Base-by-base conservation (phyloP, 208 protist genomes). In the Herpetomonas tarakana region DNA sequence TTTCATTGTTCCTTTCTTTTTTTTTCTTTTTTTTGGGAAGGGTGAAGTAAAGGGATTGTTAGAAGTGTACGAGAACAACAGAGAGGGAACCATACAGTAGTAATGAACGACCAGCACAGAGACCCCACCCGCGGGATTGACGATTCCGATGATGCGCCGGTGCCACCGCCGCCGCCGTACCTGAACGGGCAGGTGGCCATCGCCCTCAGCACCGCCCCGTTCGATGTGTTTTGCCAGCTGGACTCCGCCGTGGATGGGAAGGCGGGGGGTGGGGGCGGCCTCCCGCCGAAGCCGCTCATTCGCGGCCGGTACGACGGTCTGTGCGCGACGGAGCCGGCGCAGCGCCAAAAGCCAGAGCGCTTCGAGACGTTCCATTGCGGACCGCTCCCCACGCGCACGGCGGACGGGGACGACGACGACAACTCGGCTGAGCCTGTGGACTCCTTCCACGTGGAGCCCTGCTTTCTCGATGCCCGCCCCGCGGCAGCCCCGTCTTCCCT, bases 281-380 rank as follows among this genome's bases (percentile, higher is more conserved):
- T 46, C 47, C 63, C 39, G 25, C 64, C 46, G 12, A 59, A 63
- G 57, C 52, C 61, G 30, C 64, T 78, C 38, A 61, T 73, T 21
- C 79, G 83, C 22, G 83, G 83, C 21, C 62, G 62, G 45, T 74
- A 82, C 50, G 54, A 54, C 31, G 80, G 74, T 27, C 76, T 91
- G 12, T 87, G 77, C 49, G 80, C 78, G 38, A 71, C 76, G n/a
- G 75, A 84, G 45, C 64, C 72, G 4, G 45, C 62, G 27, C 75
- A 78, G 60, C 76, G 75, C 0, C 62, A 74, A 27, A 58, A 71
- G 2, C 68, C 65, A 19, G 75, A 83, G 14, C 66, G 69, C 18
- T 71, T 86, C 19, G 78, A 89, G 62, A 44, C 56, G 51, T 65
- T 82, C 41, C 27, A 54, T 6, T 39, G 61, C 24, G 2, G 6